phyloP scores from a whole-genome alignment of 2,329 filamentous ascomycete species.

The Verticillium albo-atrum region DNA sequence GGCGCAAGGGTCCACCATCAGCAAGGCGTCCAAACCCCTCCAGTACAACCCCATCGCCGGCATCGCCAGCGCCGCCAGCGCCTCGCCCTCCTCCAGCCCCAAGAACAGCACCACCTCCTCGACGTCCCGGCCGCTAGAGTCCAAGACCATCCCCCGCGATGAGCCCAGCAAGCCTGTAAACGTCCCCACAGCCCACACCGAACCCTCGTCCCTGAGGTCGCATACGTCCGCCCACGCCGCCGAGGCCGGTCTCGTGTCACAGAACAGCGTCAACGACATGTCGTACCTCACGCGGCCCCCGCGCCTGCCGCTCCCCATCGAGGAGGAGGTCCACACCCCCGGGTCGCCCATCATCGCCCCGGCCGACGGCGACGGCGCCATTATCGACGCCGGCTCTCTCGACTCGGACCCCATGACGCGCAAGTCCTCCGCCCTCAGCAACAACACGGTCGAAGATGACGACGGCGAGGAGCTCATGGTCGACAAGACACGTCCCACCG shows the following conservation, averaged over 20 bases:
- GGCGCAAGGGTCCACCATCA: conserved; percentile 51
- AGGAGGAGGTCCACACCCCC: conserved; percentile 83
- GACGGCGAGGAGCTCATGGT: conserved; percentile 71
- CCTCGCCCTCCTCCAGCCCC: conserved; percentile 31
- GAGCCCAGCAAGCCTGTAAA: conserved; percentile 54
- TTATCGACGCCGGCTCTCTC: conserved; percentile 49
- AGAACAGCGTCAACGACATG: conserved; percentile 59
- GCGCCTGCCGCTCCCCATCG: conserved; percentile 85
- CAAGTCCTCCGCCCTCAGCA: conserved; percentile 55
- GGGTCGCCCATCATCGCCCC: conserved; percentile 84
- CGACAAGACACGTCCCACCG: conserved; percentile 70
- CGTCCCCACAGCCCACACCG: conserved; percentile 39
- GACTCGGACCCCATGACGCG: conserved; percentile 47
- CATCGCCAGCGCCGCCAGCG: conserved; percentile 42
- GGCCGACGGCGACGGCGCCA: conserved; percentile 54
- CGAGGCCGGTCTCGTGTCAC: conserved; percentile 41
- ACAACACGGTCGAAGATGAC: conserved; percentile 70
- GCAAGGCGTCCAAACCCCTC: conserved; percentile 39
- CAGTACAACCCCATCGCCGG: conserved; percentile 42
- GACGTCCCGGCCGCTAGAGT: conserved; percentile 16
- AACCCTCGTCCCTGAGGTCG: conserved; percentile 28
- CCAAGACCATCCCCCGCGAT: conserved; percentile 15
- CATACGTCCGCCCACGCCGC: conserved; percentile 31
- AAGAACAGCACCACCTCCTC: conserved; percentile 7
- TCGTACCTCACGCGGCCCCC: conserved; percentile 69